These are phyloP conservation scores for Cucurbita argyrosperma DNA, from an alignment of 306 rosid species.

Conservation along the genomic window DNA sequence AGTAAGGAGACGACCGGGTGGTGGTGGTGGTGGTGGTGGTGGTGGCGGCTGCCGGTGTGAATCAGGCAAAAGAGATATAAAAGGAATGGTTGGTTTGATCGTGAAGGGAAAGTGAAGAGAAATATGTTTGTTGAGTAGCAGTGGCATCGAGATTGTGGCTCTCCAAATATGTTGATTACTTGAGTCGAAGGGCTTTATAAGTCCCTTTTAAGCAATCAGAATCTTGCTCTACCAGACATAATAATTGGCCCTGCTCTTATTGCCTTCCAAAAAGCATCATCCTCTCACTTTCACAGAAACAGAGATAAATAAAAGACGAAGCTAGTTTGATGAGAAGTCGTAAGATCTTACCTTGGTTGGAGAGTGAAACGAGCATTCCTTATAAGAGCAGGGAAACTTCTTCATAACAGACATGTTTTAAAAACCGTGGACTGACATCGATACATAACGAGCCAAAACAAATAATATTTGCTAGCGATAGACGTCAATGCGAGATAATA, in stretches of 20 bases:
- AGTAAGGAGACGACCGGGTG: too few relatives aligned
- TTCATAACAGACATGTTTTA: too few relatives aligned
- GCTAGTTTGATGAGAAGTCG: neutral
- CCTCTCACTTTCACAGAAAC: constrained; percentile 8
- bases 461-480: too few relatives aligned
- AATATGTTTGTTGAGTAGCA: neutral
- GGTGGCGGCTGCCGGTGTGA: neutral
- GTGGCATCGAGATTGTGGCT: neutral
- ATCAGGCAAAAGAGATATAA: neutral
- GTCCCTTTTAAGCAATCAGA: constrained; percentile 40
- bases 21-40: neutral
- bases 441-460: too few relatives aligned
- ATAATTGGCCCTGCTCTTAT: constrained; percentile 65
- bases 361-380: too few relatives aligned
- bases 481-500: too few relatives aligned
- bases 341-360: too few relatives aligned
- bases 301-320: neutral
- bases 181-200: constrained; percentile 25
- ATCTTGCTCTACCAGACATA: constrained; percentile 24
- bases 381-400: too few relatives aligned
- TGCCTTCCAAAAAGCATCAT: constrained; percentile 16
- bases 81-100: neutral
- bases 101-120: neutral
- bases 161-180: neutral
- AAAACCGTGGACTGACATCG: too few relatives aligned